Evolutionary conservation across 768 basidiomycete genomes (phyloP), one percentile per base, ranked within the genome.

Genomic region (Suillus brevipes): DNA sequence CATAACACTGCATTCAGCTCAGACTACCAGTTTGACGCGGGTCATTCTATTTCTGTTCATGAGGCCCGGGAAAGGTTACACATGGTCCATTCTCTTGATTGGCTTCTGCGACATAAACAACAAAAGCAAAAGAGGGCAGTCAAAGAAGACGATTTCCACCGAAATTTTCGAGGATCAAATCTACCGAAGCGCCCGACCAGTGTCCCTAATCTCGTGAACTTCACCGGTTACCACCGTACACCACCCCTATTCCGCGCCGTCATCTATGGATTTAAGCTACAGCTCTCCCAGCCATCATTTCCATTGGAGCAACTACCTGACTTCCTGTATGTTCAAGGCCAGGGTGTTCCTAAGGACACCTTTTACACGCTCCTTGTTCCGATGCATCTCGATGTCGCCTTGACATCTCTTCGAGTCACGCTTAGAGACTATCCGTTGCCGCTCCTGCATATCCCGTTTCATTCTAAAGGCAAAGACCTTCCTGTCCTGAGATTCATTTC

Each of bases 371-470:
- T 98, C 31, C 82, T 97, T 68, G 78, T 97, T 23, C 95, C 96
- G 4, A 76, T 98, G 69, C 90, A 95, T 71, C 74, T 99, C 23
- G 82, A 84, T 42, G 87, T 94, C 75, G 81, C 85, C 2, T 79
- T 94, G 60, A 79, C 83, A 4, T 83, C 86, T n/a, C 76, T 89
- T 20, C 82, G 82, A 56, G 78, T 88, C 52, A 83, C 84, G 5
- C 81, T 96, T 10, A 89, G 96, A 38, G 95, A 97, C 77, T 96
- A 97, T 77, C 94, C 95, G 3, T 77, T 97, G 38, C 94, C 95
- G 1, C 74, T 98, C 60, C 77, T 95, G n/a, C 82, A 88, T 71
- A 83, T 97, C 52, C 90, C 91, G 40, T 72, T 84, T 18, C 78
- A 79, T 64, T 67, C 77, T 45, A 47, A 47, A 16, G 68, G 66